Evolutionary conservation across 2,329 filamentous ascomycete species (phyloP).

Genomic region (Colletotrichum liriopes): DNA sequence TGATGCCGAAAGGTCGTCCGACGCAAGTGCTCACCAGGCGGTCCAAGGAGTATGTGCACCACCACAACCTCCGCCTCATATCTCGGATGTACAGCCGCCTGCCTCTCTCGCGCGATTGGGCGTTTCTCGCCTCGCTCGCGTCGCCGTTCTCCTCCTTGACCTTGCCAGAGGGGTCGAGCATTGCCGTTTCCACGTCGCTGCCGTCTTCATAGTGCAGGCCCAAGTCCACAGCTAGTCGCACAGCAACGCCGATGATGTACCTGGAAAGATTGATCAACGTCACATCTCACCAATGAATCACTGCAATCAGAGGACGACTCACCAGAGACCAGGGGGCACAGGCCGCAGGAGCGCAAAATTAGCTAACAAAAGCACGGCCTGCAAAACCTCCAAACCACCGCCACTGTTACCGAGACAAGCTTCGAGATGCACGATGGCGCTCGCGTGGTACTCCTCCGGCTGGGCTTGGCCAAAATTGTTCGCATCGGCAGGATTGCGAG

Average conservation of each 20-base stretch:
- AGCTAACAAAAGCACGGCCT: constrained; percentile 91
- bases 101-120: constrained; percentile 66
- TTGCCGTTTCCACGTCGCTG: constrained; percentile 72
- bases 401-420: constrained; percentile 87
- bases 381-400: constrained; percentile 92
- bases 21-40: constrained; percentile 96
- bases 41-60: constrained; percentile 97
- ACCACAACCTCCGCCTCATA: constrained; percentile 90
- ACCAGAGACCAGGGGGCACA: constrained; percentile 93
- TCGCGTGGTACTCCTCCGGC: constrained; percentile 96
- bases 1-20: constrained; percentile 92
- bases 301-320: constrained; percentile 45
- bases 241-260: constrained; percentile 96
- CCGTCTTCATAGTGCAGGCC: constrained; percentile 95
- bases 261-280: constrained; percentile 48
- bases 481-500: constrained; percentile 47
- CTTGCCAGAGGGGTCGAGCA: constrained; percentile 57
- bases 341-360: constrained; percentile 93
- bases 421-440: constrained; percentile 92
- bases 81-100: constrained; percentile 89
- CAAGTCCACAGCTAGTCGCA: constrained; percentile 90
- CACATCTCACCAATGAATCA: not conserved
- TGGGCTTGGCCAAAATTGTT: constrained; percentile 71
- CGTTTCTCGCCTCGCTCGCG: constrained; percentile 38
- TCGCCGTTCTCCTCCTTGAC: constrained; percentile 51